These are phyloP conservation scores for Heliocybe sulcata DNA, from an alignment of 1,284 basidiomycete genomes.

Conservation along the genomic window DNA sequence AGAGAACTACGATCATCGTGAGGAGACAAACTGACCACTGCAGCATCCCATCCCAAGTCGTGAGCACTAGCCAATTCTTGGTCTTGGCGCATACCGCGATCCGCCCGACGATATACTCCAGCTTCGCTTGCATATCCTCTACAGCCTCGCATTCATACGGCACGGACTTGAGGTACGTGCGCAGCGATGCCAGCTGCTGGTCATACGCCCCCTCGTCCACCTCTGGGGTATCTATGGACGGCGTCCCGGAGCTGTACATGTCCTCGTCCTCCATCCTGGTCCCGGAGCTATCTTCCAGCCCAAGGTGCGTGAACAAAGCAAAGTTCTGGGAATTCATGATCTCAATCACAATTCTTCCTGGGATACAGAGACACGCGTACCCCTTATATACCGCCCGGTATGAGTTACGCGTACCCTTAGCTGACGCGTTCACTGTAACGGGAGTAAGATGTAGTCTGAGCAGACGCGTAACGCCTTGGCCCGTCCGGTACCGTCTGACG, in stretches of 20 bases:
- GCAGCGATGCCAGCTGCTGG: constrained; percentile 45
- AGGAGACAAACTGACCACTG: constrained; percentile 50
- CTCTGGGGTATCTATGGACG: constrained; percentile 17
- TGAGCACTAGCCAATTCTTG: constrained; percentile 67
- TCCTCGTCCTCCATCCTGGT: constrained; percentile 44
- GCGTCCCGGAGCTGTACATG: constrained; percentile 37
- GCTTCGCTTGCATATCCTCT: constrained; percentile 68
- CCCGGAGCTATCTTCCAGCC: constrained; percentile 5
- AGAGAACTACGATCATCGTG: not conserved
- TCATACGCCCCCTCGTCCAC: constrained; percentile 20
- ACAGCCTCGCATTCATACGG: constrained; percentile 77
- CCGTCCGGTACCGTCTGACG: not conserved
- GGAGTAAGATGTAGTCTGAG: not conserved
- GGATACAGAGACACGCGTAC: not conserved
- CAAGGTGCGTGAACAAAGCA: not conserved
- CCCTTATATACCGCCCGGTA: not conserved
- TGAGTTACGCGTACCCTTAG: constrained; percentile 14
- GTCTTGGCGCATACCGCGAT: constrained; percentile 70
- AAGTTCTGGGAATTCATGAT: constrained; percentile 10
- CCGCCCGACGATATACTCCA: constrained; percentile 69
- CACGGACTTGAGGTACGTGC: constrained; percentile 57
- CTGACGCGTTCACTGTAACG: constrained; percentile 17
- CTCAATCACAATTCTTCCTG: not conserved
- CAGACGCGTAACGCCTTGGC: not conserved
- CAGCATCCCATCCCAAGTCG: constrained; percentile 67